Conservation (phyloP, 179 eudicot species). For the Silene noctiflora region DNA sequence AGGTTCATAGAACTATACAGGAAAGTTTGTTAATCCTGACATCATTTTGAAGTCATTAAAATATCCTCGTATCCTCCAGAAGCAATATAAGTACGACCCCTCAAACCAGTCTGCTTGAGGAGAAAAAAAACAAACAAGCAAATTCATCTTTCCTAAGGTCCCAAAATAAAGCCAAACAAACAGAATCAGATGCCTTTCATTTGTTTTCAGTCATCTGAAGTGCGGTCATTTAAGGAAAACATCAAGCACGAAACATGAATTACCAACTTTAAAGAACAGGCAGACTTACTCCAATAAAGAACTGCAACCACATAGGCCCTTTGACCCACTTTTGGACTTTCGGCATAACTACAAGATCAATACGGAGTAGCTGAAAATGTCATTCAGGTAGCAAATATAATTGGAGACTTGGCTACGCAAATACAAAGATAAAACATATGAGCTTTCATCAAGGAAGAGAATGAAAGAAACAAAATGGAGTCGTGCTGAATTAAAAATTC, state of each 20-base stretch:
- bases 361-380: conserved; percentile 6
- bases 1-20: too few species aligned
- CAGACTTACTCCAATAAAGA: conserved; percentile 77
- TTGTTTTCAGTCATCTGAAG: neutral
- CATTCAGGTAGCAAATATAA: neutral
- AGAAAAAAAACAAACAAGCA: neutral
- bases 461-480: neutral
- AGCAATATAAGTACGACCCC: too few species aligned
- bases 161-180: neutral
- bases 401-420: neutral
- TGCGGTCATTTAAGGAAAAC: neutral
- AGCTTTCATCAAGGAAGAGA: neutral
- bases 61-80: too few species aligned
- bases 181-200: neutral
- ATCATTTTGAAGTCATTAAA: too few species aligned
- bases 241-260: neutral
- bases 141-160: neutral
- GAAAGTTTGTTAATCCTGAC: too few species aligned
- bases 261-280: conserved; percentile 6
- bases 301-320: conserved; percentile 96
- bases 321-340: conserved; percentile 61
- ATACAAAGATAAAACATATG: neutral
- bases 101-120: neutral
- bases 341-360: conserved; percentile 67
- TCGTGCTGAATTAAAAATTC: neutral